Conservation (phyloP, 73 alveolate species). For the Symbiodinium natans region DNA sequence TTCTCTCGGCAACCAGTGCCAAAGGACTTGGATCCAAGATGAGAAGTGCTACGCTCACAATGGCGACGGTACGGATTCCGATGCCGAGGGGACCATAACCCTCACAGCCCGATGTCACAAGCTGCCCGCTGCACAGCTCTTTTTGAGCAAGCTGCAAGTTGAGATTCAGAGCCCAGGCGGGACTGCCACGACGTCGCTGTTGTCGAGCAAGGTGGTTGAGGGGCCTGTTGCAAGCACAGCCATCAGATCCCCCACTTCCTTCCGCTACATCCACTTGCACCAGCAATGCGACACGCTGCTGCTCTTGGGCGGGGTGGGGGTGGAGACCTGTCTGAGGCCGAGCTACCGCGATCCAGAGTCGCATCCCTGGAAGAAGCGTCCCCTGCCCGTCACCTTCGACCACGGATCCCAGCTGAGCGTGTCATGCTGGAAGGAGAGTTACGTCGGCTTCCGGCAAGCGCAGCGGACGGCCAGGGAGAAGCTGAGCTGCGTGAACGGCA, state of each 20-base stretch:
- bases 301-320: slow-evolving; percentile 84
- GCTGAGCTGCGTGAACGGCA: slow-evolving; percentile 60
- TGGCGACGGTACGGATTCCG: background rate
- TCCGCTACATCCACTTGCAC: slow-evolving; percentile 52
- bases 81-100: background rate
- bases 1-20: background rate
- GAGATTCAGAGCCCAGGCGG: background rate
- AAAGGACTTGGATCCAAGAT: background rate
- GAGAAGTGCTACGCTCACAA: background rate
- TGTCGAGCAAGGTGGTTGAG: slow-evolving; percentile 38
- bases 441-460: slow-evolving; percentile 4
- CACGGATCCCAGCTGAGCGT: slow-evolving; percentile 39
- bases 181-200: background rate
- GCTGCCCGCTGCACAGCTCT: background rate
- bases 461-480: slow-evolving; percentile 32
- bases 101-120: background rate
- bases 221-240: background rate
- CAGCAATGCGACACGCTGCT: slow-evolving; percentile 85
- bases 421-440: slow-evolving; percentile 70
- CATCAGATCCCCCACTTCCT: slow-evolving; percentile 40
- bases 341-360: slow-evolving; percentile 48
- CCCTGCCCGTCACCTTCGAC: slow-evolving; percentile 28
- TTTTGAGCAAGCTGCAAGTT: background rate
- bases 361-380: slow-evolving; percentile 44
- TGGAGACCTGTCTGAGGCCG: slow-evolving; percentile 54